These are phyloP conservation scores for Coriaria nepalensis DNA, from an alignment of 306 rosid species.

Conservation along the genomic window DNA sequence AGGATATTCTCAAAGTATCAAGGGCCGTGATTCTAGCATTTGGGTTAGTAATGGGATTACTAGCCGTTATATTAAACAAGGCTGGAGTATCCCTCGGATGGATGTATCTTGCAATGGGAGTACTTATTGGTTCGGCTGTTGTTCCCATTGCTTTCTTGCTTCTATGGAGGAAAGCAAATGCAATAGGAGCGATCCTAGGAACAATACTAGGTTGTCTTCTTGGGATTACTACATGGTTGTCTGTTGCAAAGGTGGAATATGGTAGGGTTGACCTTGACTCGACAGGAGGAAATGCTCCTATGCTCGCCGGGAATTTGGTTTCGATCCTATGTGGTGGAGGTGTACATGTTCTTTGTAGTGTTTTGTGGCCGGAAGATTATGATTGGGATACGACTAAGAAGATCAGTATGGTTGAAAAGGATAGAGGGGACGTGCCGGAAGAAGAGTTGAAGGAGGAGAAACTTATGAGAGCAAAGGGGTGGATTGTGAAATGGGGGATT, in stretches of 20 bases:
- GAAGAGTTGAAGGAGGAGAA: slow-evolving; percentile 76
- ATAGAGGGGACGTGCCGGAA: slow-evolving; percentile 35
- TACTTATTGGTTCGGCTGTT: slow-evolving; percentile 84
- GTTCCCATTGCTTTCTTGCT: slow-evolving; percentile 88
- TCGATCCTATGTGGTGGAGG: slow-evolving; percentile 61
- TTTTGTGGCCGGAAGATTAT: slow-evolving; percentile 70
- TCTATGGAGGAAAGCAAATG: slow-evolving; percentile 76
- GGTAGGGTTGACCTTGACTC: slow-evolving; percentile 61
- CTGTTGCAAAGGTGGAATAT: slow-evolving; percentile 49
- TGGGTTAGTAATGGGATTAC: slow-evolving; percentile 74
- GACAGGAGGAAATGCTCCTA: slow-evolving; percentile 82
- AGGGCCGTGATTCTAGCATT: slow-evolving; percentile 52
- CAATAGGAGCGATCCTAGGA: slow-evolving; percentile 75
- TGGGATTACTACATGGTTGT: slow-evolving; percentile 68
- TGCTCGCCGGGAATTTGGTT: slow-evolving; percentile 90
- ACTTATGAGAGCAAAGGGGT: slow-evolving; percentile 40
- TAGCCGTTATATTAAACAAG: slow-evolving; percentile 72
- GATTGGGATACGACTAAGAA: slow-evolving; percentile 74
- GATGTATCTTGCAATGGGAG: slow-evolving; percentile 97
- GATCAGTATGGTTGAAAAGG: slow-evolving; percentile 77
- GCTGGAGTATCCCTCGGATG: slow-evolving; percentile 80
- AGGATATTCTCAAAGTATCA: slow-evolving; percentile 61
- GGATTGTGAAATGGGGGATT: slow-evolving; percentile 83
- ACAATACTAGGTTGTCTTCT: slow-evolving; percentile 55
- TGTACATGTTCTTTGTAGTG: slow-evolving; percentile 50